Base-by-base conservation (phyloP, 495 filamentous ascomycete species). In the Ascodesmis nigricans region DNA sequence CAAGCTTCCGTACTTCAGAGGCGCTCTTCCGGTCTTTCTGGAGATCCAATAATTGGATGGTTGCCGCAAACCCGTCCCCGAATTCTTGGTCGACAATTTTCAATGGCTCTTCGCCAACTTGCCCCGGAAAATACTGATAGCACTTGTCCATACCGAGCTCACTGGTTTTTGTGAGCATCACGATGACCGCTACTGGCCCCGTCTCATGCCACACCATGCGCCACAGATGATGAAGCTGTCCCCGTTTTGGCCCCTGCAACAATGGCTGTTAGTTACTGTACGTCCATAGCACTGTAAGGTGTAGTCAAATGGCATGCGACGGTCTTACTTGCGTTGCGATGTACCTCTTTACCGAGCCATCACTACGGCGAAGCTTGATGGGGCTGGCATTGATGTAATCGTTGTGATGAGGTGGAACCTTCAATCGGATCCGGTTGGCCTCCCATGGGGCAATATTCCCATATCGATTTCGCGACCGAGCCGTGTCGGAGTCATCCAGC, bases 371-470 rank as follows among this genome's bases (percentile, higher is more conserved):
- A 18, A 93, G 58, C 4, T 62, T 47, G 29, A 99, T 90, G 13
- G 82, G 80, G 5, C 80, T 91, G 13, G 87, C 87, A 52, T 99
- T 99, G 60, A 95, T 90, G 55, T 95, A 99, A 54, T 93, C 78
- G 43, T 71, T 70, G 36, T 72, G 58, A 9, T 74, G 79, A 19
- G 73, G 67, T 7, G 78, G 75, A 1, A 95, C 87, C 21, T 66
- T 65, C 15, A 99, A 68, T 47, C 72, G 74, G 33, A 99, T 61
- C 1, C 87, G 79, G 44, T 83, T 82, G 50, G 78, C 71, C 35
- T 69, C 68, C 71, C 71, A 93, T 0, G 82, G 78, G 38, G 80
- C 72, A 27, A 93, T 74, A 49, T 93, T 90, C 32, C 63, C 47
- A 55, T 91, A 92, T 21, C 83, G 67, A 55, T 92, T 52, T 36